Percentiles rank a stretch among this genome's conserved stretches.
These are phyloP conservation scores for Irpex sp. DNA, from an alignment of 1,284 basidiomycete species.

Conservation along the genomic window DNA sequence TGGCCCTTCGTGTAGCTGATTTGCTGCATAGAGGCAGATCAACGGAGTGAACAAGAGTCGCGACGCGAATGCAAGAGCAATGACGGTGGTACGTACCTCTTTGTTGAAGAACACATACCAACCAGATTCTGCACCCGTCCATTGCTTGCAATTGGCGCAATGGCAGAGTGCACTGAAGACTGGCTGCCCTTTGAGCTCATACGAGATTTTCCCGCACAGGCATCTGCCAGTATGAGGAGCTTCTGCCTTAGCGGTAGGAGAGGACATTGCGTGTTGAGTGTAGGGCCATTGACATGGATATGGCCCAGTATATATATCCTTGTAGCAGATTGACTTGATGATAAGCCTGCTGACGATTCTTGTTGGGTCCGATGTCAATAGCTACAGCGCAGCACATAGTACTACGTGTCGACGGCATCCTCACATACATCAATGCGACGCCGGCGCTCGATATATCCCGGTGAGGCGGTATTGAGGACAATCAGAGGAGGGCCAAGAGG, in stretches of 20 bases:
- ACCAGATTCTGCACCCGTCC: neutral
- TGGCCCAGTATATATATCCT: neutral
- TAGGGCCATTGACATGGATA: neutral
- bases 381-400: too few relatives aligned
- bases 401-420: too few relatives aligned
- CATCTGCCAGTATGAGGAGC: neutral
- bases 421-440: too few relatives aligned
- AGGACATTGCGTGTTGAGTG: too few relatives aligned
- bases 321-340: too few relatives aligned
- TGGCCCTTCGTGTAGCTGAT: neutral
- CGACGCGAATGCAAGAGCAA: neutral
- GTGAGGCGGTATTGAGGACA: too few relatives aligned
- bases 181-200: neutral
- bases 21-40: neutral
- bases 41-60: neutral
- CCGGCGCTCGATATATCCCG: too few relatives aligned
- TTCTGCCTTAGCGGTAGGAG: neutral
- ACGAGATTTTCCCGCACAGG: neutral
- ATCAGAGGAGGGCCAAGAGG: too few relatives aligned
- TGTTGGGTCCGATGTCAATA: too few relatives aligned
- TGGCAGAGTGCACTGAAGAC: neutral
- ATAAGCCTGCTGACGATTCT: too few relatives aligned
- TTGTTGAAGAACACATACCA: neutral
- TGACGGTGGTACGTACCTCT: neutral
- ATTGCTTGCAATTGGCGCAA: slow-evolving; percentile 1